phyloP scores from a whole-genome alignment of 345 rosid species.

The Trapa incisa region DNA sequence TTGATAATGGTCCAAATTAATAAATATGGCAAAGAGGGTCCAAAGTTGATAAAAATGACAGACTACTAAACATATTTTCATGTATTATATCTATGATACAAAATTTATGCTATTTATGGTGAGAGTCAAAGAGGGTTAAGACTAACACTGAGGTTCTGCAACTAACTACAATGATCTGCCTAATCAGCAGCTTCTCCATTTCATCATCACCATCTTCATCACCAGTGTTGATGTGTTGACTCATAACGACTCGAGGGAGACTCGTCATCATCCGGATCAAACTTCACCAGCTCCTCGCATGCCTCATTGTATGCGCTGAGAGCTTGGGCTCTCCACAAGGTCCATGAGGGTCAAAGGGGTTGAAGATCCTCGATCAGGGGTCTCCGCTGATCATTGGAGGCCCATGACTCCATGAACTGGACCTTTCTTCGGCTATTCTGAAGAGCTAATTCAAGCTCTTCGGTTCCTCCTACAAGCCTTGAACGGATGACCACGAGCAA shows the following conservation, averaged over 20 bases:
- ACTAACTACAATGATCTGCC: conserved; percentile 50
- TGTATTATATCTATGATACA: too few relatives aligned
- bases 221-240: conserved; percentile 21
- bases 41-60: too few relatives aligned
- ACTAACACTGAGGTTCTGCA: too few relatives aligned
- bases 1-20: too few relatives aligned
- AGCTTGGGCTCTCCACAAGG: conserved; percentile 38
- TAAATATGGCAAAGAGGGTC: too few relatives aligned
- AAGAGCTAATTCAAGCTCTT: conserved; percentile 68
- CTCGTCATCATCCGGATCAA: conserved; percentile 46
- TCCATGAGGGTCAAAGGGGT: neutral
- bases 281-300: conserved; percentile 51
- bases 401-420: conserved; percentile 32
- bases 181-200: conserved; percentile 56
- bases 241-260: conserved; percentile 20
- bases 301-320: conserved; percentile 68
- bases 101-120: too few relatives aligned
- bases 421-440: conserved; percentile 58
- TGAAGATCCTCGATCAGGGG: conserved; percentile 18
- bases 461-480: conserved; percentile 47
- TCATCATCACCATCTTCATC: conserved; percentile 38
- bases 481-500: conserved; percentile 55
- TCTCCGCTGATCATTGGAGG: conserved; percentile 21
- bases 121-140: too few relatives aligned
- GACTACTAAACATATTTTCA: too few relatives aligned